Evolutionary conservation across 768 basidiomycete species (phyloP), one percentile per base, ranked within the genome.

Genomic region (Macrolepiota fuliginosa): DNA sequence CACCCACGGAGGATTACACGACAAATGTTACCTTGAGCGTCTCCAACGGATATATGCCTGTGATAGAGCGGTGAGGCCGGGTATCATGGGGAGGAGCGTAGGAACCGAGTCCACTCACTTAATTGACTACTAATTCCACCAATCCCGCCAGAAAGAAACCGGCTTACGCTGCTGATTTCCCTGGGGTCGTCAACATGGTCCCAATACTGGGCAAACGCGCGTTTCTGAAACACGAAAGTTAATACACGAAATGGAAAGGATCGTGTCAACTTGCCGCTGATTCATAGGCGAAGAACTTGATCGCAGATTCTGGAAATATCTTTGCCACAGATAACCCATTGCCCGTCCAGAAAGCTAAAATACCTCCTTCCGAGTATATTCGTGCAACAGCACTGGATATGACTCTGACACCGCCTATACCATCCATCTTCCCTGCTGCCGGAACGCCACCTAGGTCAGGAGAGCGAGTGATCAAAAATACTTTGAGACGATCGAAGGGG

Each of bases 221-320:
- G 90, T 91, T 98, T 99, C 94, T 96, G 71, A 55, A 49, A 63
- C 55, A 60, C 37, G 51, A 53, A 39, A 52, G 64, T 54, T 45
- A 64, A 45, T 67, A 61, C 32, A 32, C 46, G 63, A 46, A n/a
- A 36, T 65, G 45, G 47, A 55, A 54, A 54, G 19, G 27, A 24
- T 9, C 9, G 27, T 13, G 63, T 39, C 36, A 47, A 83, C 90
- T 74, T 67, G 95, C 94, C 58, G 94, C 88, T 61, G 92, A 90
- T 75, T 98, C 97, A 73, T 98, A 98, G 3, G 92, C 74, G 67
- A 96, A 88, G 79, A 99, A 98, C 75, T 98, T 98, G 82, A 98
- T 97, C 27, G 97, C 97, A 51, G 94, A 98, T 79, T 98, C 96
- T 4, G 96, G 96, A 64, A 98, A 91, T 64, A 98, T 97, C 79